phyloP scores from a whole-genome alignment of 352 stramenopile genomes.

The Phytophthora cajani region DNA sequence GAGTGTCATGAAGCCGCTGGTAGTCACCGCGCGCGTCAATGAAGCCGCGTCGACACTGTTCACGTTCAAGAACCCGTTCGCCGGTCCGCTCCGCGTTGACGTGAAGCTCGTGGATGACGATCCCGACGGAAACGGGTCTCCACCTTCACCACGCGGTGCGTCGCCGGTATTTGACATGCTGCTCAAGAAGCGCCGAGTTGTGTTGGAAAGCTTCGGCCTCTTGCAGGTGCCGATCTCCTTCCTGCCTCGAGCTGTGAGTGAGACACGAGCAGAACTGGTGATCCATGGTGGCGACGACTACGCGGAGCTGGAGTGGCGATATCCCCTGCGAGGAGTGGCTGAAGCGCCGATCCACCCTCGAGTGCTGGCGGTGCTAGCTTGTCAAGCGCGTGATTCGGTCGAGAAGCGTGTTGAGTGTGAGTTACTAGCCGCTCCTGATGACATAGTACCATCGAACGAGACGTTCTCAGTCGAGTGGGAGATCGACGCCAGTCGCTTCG shows the following conservation, averaged over 20 bases:
- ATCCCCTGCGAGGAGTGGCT: conserved; percentile 74
- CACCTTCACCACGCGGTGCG: conserved; percentile 3
- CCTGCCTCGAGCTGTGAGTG: conserved; percentile 72
- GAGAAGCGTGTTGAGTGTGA: conserved; percentile 74
- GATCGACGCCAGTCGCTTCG: conserved; percentile 63
- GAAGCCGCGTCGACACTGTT: conserved; percentile 89
- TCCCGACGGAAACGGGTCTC: conserved; percentile 3
- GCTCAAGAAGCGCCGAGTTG: conserved; percentile 72
- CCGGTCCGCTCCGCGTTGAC: conserved; percentile 77
- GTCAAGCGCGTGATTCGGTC: conserved; percentile 68
- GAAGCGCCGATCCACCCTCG: conserved; percentile 72
- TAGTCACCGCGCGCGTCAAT: conserved; percentile 72
- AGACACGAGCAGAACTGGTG: conserved; percentile 71
- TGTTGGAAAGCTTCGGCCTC: conserved; percentile 83
- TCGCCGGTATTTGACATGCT: conserved; percentile 73
- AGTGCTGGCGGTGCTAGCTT: conserved; percentile 58
- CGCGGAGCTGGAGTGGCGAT: conserved; percentile 76
- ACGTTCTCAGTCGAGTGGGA: conserved; percentile 70
- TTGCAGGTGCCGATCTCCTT: conserved; percentile 94
- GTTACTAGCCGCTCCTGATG: conserved; percentile 56
- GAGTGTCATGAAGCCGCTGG: conserved; percentile 90
- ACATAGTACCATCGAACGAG: conserved; percentile 52
- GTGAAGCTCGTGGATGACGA: conserved; percentile 67
- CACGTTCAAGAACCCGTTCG: conserved; percentile 94
- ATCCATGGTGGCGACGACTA: conserved; percentile 74